Percentiles rank a stretch among this genome's conserved stretches.
Evolutionary conservation across 148 eudicot species (phyloP).

Genomic region (Pharnaceum exiguum): DNA sequence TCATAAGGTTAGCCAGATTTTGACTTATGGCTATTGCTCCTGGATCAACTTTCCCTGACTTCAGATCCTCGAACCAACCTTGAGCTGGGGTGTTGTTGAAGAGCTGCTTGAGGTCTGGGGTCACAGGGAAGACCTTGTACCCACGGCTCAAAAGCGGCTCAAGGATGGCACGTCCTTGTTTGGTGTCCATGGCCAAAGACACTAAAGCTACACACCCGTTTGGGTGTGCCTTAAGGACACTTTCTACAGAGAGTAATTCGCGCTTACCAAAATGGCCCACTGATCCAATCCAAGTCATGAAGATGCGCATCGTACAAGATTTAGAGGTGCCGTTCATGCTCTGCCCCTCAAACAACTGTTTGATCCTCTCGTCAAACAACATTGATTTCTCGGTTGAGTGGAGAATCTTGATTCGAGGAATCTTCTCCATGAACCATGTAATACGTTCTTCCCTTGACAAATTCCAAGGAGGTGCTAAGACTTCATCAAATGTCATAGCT

Average conservation of each 20-base stretch:
- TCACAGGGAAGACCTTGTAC: slow-evolving; percentile 21
- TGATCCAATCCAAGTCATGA: slow-evolving; percentile 54
- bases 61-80: slow-evolving; percentile 30
- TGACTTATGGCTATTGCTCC: slow-evolving; percentile 46
- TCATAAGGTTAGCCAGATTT: slow-evolving; percentile 43
- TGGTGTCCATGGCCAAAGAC: slow-evolving; percentile 43
- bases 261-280: slow-evolving; percentile 25
- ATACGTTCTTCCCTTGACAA: slow-evolving; percentile 8
- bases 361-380: slow-evolving; percentile 21
- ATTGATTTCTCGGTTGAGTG: slow-evolving; percentile 3
- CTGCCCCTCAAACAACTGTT: slow-evolving; percentile 21
- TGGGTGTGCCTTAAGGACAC: slow-evolving; percentile 44
- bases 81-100: slow-evolving; percentile 44
- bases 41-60: slow-evolving; percentile 31
- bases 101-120: slow-evolving; percentile 30
- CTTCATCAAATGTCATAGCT: too few species aligned
- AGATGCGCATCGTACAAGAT: slow-evolving; percentile 30
- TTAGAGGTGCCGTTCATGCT: too few species aligned
- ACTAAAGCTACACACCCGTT: slow-evolving; percentile 38
- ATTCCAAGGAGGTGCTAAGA: slow-evolving; percentile 15
- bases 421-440: too few species aligned
- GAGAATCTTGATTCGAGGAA: slow-evolving; percentile 24
- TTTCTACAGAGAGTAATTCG: slow-evolving; percentile 33
- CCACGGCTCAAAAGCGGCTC: slow-evolving; percentile 27
- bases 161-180: slow-evolving; percentile 17